A percentile compares a stretch with the other conserved stretches of the same genome.
Conservation (phyloP, 164 flowering plant species). For the Umbilicus rupestris region DNA sequence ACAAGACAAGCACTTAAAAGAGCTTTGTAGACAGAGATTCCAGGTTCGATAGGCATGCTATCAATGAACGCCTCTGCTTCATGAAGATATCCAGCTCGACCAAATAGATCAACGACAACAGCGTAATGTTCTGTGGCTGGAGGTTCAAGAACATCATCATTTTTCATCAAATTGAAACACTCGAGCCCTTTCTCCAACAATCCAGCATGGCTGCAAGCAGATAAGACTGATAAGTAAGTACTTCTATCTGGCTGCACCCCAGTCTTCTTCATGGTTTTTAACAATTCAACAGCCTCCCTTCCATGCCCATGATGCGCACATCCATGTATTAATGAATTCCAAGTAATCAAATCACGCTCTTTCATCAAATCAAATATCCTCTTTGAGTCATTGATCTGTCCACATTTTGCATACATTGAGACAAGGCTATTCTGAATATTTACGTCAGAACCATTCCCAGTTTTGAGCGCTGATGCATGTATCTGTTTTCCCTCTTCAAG, state of each 20-base stretch:
- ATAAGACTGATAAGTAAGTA: conserved; percentile 34
- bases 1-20: conserved; percentile 39
- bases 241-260: conserved; percentile 29
- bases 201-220: conserved; percentile 57
- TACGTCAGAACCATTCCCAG: conserved; percentile 24
- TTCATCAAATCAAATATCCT: conserved; percentile 28
- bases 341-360: conserved; percentile 38
- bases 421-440: conserved; percentile 44
- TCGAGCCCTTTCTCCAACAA: conserved; percentile 36
- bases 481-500: conserved; percentile 44
- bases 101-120: conserved; percentile 35
- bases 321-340: conserved; percentile 49
- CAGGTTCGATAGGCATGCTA: conserved; percentile 33
- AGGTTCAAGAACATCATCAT: conserved; percentile 12
- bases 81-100: conserved; percentile 35
- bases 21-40: conserved; percentile 30
- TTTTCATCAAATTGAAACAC: conserved; percentile 34
- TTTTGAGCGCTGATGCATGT: conserved; percentile 35
- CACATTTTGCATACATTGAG: conserved; percentile 55
- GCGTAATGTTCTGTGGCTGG: conserved; percentile 39
- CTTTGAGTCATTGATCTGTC: conserved; percentile 30
- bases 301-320: conserved; percentile 43
- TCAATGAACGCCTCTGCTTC: conserved; percentile 43
- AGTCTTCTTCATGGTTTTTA: conserved; percentile 35
- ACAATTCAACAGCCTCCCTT: conserved; percentile 33